phyloP scores from a whole-genome alignment of 345 rosid genomes.

The Euphorbia peplus region DNA sequence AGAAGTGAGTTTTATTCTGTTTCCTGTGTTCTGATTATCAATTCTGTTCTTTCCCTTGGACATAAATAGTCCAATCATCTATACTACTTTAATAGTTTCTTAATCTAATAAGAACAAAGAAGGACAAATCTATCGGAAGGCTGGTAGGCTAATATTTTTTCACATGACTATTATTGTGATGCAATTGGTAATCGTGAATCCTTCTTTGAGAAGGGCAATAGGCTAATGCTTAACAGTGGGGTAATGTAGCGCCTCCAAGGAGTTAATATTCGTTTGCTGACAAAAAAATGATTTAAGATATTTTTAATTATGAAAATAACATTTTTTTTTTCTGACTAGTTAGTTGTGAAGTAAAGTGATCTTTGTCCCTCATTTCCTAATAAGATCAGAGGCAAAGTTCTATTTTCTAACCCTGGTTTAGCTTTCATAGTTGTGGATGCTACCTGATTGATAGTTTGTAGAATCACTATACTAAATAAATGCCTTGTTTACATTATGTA shows the following conservation, averaged over 20 bases:
- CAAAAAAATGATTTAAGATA: neutral
- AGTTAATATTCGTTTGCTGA: neutral
- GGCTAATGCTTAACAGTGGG: neutral
- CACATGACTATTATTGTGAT: neutral
- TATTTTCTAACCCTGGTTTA: neutral
- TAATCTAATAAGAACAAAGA: neutral
- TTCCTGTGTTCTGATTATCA: neutral
- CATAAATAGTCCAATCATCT: neutral
- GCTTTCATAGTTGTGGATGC: neutral
- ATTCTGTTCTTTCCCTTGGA: neutral
- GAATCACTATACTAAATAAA: neutral
- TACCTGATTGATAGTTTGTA: neutral
- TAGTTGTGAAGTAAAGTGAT: neutral
- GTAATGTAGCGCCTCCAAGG: neutral
- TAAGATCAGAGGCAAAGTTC: neutral
- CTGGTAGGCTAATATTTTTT: neutral
- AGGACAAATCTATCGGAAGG: neutral
- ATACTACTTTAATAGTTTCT: neutral
- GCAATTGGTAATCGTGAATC: neutral
- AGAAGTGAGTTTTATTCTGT: constrained; percentile 59
- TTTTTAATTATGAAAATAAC: neutral
- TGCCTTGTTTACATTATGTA: constrained; percentile 13
- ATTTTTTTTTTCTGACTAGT: too few relatives aligned
- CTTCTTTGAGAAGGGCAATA: neutral
- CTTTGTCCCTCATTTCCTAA: neutral